Evolutionary conservation across 73 alveolate species (phyloP).

Genomic region (Effrenium voratum): DNA sequence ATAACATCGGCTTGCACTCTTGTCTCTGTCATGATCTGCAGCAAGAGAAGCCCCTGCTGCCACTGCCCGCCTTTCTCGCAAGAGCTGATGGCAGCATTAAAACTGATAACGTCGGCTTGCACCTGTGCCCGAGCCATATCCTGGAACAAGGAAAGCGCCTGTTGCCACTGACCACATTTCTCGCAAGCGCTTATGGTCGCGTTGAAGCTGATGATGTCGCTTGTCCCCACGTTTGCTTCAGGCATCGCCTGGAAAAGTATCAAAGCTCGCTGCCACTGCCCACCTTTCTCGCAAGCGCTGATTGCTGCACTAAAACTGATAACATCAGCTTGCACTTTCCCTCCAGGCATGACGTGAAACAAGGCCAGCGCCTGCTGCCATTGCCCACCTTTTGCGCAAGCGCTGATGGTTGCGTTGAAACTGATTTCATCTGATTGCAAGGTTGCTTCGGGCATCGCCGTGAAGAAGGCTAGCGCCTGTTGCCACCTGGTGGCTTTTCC

Average conservation of each 20-base stretch:
- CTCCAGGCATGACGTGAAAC: not conserved
- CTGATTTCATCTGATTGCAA: not conserved
- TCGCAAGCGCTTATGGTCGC: not conserved
- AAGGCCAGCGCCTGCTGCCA: not conserved
- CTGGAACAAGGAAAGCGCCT: not conserved
- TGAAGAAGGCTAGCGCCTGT: not conserved
- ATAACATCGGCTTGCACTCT: not conserved
- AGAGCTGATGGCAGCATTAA: not conserved
- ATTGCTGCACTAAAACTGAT: not conserved
- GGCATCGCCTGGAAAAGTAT: not conserved
- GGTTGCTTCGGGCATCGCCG: not conserved
- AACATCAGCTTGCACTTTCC: not conserved
- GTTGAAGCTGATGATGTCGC: not conserved
- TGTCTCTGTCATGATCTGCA: not conserved
- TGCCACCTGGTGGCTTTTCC: not conserved
- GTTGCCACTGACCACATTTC: not conserved
- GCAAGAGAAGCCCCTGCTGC: not conserved
- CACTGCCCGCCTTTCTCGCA: slow-evolving; percentile 2
- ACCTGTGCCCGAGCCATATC: not conserved
- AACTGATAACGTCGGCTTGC: not conserved
- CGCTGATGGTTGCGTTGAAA: not conserved
- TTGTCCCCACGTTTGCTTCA: not conserved
- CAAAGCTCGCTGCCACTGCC: not conserved
- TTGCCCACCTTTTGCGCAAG: not conserved
- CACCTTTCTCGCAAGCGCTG: slow-evolving; percentile 1